Percentiles rank a stretch among this genome's conserved stretches.
Evolutionary conservation across 2,329 filamentous ascomycete genomes (phyloP).

Genomic region (Hansfordia pulvinata): DNA sequence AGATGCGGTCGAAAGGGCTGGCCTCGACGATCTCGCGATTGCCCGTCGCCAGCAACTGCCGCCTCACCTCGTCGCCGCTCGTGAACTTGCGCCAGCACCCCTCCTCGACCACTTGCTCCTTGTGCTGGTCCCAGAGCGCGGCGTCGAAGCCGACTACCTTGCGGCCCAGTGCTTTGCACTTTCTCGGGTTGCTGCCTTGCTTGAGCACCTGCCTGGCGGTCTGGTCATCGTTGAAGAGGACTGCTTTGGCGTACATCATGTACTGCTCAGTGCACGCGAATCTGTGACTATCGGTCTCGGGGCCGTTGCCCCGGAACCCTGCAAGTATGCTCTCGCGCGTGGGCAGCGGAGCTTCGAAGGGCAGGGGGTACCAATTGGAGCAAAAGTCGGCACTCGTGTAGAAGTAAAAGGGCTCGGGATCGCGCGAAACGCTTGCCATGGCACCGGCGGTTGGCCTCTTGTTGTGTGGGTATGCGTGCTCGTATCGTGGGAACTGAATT

Average conservation of each 20-base stretch:
- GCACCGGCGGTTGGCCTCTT: too few species aligned
- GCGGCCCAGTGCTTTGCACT: constrained; percentile 41
- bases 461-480: too few species aligned
- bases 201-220: constrained; percentile 33
- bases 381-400: too few species aligned
- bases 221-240: constrained; percentile 18
- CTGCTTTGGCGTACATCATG: constrained; percentile 14
- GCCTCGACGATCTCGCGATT: constrained; percentile 49
- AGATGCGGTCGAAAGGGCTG: constrained; percentile 45
- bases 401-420: too few species aligned
- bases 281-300: too few species aligned
- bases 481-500: too few species aligned
- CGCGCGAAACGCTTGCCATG: too few species aligned
- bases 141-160: constrained; percentile 37
- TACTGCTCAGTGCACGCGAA: constrained; percentile 43
- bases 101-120: constrained; percentile 38
- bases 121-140: constrained; percentile 33
- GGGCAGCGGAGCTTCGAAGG: too few species aligned
- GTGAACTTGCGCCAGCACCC: constrained; percentile 49
- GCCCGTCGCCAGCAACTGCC: constrained; percentile 45
- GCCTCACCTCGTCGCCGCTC: too few species aligned
- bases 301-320: too few species aligned
- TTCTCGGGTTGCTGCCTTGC: constrained; percentile 26
- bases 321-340: too few species aligned
- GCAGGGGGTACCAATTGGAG: too few species aligned